Evolutionary conservation across 1,284 basidiomycete genomes (phyloP).

Genomic region (Cutaneotrichosporon mucoides): DNA sequence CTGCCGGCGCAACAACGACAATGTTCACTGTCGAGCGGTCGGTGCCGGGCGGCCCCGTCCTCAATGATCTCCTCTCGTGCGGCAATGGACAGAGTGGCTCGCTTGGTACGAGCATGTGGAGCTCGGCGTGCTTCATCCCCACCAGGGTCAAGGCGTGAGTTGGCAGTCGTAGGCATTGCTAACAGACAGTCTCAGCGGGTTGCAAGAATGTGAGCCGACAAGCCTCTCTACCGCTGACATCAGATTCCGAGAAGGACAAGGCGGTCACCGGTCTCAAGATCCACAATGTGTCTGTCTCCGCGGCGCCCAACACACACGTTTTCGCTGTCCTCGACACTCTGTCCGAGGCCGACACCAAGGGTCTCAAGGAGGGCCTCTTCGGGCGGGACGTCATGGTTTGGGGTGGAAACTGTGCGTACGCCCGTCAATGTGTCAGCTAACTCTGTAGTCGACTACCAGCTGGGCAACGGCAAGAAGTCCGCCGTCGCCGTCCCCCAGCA

Average conservation of each 20-base stretch:
- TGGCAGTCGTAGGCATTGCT: neutral
- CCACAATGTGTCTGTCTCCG: slow-evolving; percentile 57
- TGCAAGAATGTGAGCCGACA: slow-evolving; percentile 67
- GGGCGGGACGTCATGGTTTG: slow-evolving; percentile 56
- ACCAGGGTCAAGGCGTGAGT: slow-evolving; percentile 64
- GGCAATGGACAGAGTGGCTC: slow-evolving; percentile 79
- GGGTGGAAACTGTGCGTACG: slow-evolving; percentile 48
- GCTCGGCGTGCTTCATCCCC: slow-evolving; percentile 67
- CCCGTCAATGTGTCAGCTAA: neutral
- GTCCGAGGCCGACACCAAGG: slow-evolving; percentile 50
- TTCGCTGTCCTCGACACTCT: slow-evolving; percentile 69
- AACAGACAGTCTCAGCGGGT: slow-evolving; percentile 60
- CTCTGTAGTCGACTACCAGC: slow-evolving; percentile 60
- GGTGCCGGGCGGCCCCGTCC: slow-evolving; percentile 33
- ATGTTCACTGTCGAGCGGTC: slow-evolving; percentile 69
- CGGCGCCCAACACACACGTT: slow-evolving; percentile 74
- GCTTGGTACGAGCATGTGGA: slow-evolving; percentile 76
- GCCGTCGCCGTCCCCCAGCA: slow-evolving; percentile 66
- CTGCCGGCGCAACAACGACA: slow-evolving; percentile 58
- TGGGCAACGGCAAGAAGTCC: slow-evolving; percentile 77
- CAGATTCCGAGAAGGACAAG: slow-evolving; percentile 65
- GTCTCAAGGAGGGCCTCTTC: slow-evolving; percentile 45
- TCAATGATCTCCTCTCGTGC: slow-evolving; percentile 70
- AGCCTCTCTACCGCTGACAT: slow-evolving; percentile 1
- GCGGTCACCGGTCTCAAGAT: slow-evolving; percentile 66